Base-by-base conservation (phyloP, 345 rosid genomes). In the sweet orange (Citrus sinensis) region DNA sequence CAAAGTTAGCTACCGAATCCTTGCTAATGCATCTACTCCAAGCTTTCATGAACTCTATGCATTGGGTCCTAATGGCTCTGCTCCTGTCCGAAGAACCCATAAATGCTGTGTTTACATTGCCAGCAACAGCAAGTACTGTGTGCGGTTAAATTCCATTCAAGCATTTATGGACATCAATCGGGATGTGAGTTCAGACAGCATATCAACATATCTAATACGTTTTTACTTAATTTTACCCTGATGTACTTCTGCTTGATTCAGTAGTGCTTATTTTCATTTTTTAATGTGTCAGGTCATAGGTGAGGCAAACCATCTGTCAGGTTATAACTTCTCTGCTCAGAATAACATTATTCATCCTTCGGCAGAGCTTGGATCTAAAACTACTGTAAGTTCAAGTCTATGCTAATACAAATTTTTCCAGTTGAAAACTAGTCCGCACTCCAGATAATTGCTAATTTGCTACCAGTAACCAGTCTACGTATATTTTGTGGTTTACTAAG, bases 71-170 rank as follows among this genome's bases (percentile, higher is more conserved):
- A 71, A 79, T 63, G 89, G 86, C 77, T 83, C 87, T 82, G 59
- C 79, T 67, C 40, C 86, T 74, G 81, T 73, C 51, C 89, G 84
- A 73, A 89, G 85, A 87, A 87, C 87, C 83, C 94, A 91, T 87
- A 94, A 94, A 84, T 94, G 99, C 71, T 96, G 99, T 86, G 94
- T 84, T 80, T 94, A 94, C 81, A 88, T 94, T 69, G 97, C 99
- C 71, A 92, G 88, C 81, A 89, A 84, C 56, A 88, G 85, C 81
- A 94, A 85, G 42, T 94, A 92, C 77, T 96, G 97, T 70, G 84
- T 85, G 34, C 94, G 95, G 75, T 86, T 96, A 77, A 85, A 94
- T 83, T 90, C 97, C 81, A 91, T 96, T 81, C 98, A 96, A 84
- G 95, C 98, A 42, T 96, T 87, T 85, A 87, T 88, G 84, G 98